Base-by-base conservation (phyloP, 2,329 filamentous ascomycete species). In the Eurotiales sp. region DNA sequence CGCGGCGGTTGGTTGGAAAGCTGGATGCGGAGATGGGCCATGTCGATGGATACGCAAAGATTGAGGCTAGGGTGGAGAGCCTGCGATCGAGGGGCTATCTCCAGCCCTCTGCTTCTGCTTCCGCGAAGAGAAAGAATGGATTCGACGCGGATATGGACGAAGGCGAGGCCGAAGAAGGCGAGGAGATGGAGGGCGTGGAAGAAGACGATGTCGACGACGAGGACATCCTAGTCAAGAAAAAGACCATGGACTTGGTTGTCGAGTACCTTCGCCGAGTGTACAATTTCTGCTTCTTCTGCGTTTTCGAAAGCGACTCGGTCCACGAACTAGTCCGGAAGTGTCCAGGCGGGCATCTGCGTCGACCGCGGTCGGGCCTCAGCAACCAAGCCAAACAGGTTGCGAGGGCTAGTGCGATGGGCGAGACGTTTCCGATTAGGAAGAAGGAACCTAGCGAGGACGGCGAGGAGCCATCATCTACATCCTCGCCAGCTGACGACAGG, bases 251-350 rank as follows among this genome's bases (percentile, higher is more conserved):
- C 71, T 78, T 99, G 30, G 80, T 96, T 69, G 93, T 97, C 48
- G 93, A 99, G 72, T 99, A 99, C 68, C 80, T 99, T 54, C 90
- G 93, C 47, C 86, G 93, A 14, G 93, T 99, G 47, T 95, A 95
- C 79, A 96, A 93, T 72, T 97, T 99, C 74, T 99, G 93, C 76
- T 96, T 99, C 77, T 99, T 97, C 76, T 99, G 93, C 68, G 95
- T 99, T 4, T 97, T 99, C 60, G 93, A 99, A 72, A 93, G 90
- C 64, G 93, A 99, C 69, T 97, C 92, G 0, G 86, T 97, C 19
- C 93, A 99, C 64, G 93, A 99, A 72, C 78, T 99, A 58, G 91
- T 89, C 36, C 85, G 93, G 54, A 97, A 99, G 72, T 99, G 93
- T 62, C 90, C 93, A 22, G 93, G 93, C 37, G 93, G 93, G n/a